Conservation (phyloP, 352 stramenopile species). For the Phytopythium oedochilum region DNA sequence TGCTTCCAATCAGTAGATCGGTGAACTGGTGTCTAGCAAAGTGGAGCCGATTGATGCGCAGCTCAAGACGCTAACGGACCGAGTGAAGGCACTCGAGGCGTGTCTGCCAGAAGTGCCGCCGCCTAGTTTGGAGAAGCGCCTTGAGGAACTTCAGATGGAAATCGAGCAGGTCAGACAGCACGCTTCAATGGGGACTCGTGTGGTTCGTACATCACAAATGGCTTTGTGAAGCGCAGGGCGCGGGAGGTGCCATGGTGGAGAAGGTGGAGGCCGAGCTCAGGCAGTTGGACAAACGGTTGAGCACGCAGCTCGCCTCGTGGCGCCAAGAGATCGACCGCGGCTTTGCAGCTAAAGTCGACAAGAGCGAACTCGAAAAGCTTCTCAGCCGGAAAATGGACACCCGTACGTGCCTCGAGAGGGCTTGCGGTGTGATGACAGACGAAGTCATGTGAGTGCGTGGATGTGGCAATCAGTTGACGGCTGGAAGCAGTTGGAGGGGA, state of each 20-base stretch:
- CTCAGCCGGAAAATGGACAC: conserved; percentile 37
- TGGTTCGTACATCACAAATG: background rate
- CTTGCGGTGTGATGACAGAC: too few relatives aligned
- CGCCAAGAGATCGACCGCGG: conserved; percentile 15
- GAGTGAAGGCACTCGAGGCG: conserved; percentile 7
- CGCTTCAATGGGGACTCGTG: too few relatives aligned
- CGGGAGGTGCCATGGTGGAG: conserved; percentile 6
- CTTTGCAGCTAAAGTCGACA: conserved; percentile 19
- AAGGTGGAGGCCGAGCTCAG: conserved; percentile 7
- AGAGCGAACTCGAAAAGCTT: conserved; percentile 26
- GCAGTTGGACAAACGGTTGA: conserved; percentile 14
- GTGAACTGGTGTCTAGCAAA: background rate
- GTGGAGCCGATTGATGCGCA: background rate
- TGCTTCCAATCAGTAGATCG: background rate
- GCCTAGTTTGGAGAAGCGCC: conserved; percentile 8
- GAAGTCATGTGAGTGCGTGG: too few relatives aligned
- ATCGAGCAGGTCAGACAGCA: background rate
- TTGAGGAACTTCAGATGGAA: background rate
- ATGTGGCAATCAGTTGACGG: conserved; percentile 24
- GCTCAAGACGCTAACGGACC: conserved; percentile 4
- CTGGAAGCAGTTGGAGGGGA: conserved; percentile 34
- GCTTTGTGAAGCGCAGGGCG: conserved; percentile 6
- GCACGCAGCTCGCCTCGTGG: conserved; percentile 12
- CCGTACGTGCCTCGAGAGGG: conserved; percentile 10
- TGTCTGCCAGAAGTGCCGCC: background rate